Conservation (phyloP, 768 basidiomycete genomes). For the Lactifluus subvellereus region DNA sequence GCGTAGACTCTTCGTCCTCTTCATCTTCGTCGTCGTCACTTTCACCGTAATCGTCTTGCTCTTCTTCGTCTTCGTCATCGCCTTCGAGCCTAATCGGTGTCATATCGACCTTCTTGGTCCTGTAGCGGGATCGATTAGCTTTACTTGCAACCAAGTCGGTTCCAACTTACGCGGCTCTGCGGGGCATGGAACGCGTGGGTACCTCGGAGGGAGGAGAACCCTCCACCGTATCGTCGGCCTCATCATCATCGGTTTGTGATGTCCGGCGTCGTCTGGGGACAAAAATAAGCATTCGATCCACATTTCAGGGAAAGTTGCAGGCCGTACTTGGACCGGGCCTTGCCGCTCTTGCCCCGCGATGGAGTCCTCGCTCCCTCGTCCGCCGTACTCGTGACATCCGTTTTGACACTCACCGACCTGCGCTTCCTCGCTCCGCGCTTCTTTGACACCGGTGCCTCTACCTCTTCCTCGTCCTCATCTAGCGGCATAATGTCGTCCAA, state of each 20-base stretch:
- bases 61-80: conserved; percentile 36
- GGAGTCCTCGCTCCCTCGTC: conserved; percentile 23
- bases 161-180: conserved; percentile 51
- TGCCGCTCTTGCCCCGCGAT: conserved; percentile 34
- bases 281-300: not conserved
- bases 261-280: conserved; percentile 46
- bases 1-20: conserved; percentile 20
- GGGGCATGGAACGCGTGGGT: conserved; percentile 51
- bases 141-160: conserved; percentile 32
- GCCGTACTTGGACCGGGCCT: conserved; percentile 31
- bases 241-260: conserved; percentile 48
- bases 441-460: conserved; percentile 32
- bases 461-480: conserved; percentile 51
- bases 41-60: conserved; percentile 25
- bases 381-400: conserved; percentile 37
- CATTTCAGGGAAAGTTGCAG: not conserved
- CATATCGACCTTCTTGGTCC: conserved; percentile 23
- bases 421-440: conserved; percentile 43
- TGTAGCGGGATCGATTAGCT: conserved; percentile 28
- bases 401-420: conserved; percentile 54
- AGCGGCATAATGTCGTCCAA: conserved; percentile 66
- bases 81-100: conserved; percentile 24
- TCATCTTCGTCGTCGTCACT: conserved; percentile 7
- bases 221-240: conserved; percentile 29
- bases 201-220: conserved; percentile 35